Percentiles rank a stretch among this genome's conserved stretches.
Evolutionary conservation across 495 filamentous ascomycete species (phyloP).

Genomic region (Penicillium simplicissimum): DNA sequence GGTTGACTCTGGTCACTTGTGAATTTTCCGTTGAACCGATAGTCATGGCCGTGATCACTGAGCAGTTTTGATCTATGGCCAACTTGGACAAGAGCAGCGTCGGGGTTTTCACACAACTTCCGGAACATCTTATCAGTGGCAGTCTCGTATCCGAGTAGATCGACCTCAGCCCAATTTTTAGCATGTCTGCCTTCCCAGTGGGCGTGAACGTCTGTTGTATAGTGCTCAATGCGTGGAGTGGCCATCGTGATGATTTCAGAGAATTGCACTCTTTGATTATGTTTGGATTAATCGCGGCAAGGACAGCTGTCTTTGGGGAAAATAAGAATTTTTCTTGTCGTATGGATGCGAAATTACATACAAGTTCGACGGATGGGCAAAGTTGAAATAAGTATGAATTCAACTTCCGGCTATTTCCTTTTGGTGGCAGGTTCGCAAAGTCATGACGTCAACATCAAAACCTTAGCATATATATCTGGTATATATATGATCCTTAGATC

Average conservation of each 20-base stretch:
- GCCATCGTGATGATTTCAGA: neutral
- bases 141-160: conserved; percentile 2
- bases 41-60: conserved; percentile 1
- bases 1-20: conserved; percentile 1
- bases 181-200: conserved; percentile 1
- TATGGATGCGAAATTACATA: neutral
- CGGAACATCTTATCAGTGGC: neutral
- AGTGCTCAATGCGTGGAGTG: neutral
- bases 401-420: neutral
- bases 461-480: neutral
- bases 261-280: conserved; percentile 2
- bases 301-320: neutral
- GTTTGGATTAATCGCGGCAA: neutral
- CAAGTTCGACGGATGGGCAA: neutral
- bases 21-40: conserved; percentile 3
- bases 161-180: neutral
- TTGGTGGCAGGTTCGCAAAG: neutral
- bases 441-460: conserved; percentile 2
- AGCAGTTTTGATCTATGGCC: conserved; percentile 2
- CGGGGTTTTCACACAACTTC: neutral
- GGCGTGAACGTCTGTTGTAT: conserved; percentile 4
- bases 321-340: neutral
- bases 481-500: conserved; percentile 4
- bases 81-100: conserved; percentile 3
- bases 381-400: conserved; percentile 1